Percentiles rank a stretch among this genome's conserved stretches.
Conservation (phyloP, 2,329 filamentous ascomycete species). For the Dendrostoma leiphaemia region DNA sequence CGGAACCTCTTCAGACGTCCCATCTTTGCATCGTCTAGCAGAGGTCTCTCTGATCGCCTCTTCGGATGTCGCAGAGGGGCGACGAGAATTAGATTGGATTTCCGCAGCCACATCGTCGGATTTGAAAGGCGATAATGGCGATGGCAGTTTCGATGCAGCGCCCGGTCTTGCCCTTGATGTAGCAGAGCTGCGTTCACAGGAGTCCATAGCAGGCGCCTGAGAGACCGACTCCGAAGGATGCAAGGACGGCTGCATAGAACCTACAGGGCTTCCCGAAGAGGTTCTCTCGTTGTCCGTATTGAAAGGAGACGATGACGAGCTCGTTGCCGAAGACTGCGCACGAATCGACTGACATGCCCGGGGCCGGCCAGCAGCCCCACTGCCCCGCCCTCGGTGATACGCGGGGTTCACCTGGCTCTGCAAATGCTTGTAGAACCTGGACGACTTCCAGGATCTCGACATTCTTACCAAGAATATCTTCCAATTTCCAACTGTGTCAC, state of each 20-base stretch:
- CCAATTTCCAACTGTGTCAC: background rate
- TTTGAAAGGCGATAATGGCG: too few species aligned
- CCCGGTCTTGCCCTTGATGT: too few species aligned
- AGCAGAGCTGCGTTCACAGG: background rate
- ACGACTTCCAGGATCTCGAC: background rate
- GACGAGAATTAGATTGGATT: too few species aligned
- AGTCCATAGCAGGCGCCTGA: background rate
- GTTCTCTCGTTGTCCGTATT: background rate
- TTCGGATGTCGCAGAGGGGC: too few species aligned
- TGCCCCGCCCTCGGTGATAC: background rate
- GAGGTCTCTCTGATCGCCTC: too few species aligned
- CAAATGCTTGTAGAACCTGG: constrained; percentile 1
- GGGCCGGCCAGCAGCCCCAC: constrained; percentile 2
- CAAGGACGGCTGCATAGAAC: background rate
- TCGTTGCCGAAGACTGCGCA: background rate
- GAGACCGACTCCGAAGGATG: background rate
- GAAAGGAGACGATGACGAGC: background rate
- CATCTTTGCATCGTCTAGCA: background rate
- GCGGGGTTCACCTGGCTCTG: background rate
- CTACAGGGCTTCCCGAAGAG: background rate
- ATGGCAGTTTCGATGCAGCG: too few species aligned
- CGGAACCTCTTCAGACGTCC: background rate
- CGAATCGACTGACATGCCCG: background rate
- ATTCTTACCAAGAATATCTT: background rate
- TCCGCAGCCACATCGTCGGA: too few species aligned